Evolutionary conservation across 352 stramenopile genomes (phyloP), one percentile per base, ranked within the genome.

Genomic region (Pythium brachiatum): DNA sequence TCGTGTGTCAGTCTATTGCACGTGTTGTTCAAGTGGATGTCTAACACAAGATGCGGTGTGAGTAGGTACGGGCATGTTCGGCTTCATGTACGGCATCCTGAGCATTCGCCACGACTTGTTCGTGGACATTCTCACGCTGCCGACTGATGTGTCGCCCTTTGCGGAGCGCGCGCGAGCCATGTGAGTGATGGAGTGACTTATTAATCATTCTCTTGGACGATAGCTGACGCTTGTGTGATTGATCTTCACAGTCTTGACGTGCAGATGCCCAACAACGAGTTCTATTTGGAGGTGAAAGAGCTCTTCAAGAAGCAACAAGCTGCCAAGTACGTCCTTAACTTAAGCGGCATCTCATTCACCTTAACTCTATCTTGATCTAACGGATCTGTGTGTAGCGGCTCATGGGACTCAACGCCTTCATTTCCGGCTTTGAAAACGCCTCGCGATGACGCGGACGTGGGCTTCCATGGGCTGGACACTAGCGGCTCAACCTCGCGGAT

Each of bases 21-120:
- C 21, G 3, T 53, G 29, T 53, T 13, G 50, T 56, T 38, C 20
- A 9, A 6, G 34, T 50, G 26, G 23, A 51, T 48, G 39, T 58
- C 13, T 27, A n/a, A 27, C 36, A n/a, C 46, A 53, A 53, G 7
- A 20, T 57, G 32, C 29, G 8, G 0, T 32, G 21, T 4, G 25
- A 57, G 20, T 67, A 86, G 82, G 78, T 64, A 78, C 81, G 18
- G 73, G 70, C 15, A 36, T 93, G 43, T 70, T 79, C 41, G 81
- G 83, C 38, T 78, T 79, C 57, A 85, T 79, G 9, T 90, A 90
- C 38, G 81, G 83, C 7, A 72, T 89, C 18, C 69, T 90, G 47
- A 89, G 75, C 48, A 86, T 93, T 56, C 84, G 84, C 52, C 72
- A 73, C 12, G 71, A 84, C 16, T 66, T 91, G 36, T 89, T 93